Percentiles rank a stretch among this genome's conserved stretches.
Evolutionary conservation across 2,329 filamentous ascomycete species (phyloP).

Genomic region (Diplodia mutila): DNA sequence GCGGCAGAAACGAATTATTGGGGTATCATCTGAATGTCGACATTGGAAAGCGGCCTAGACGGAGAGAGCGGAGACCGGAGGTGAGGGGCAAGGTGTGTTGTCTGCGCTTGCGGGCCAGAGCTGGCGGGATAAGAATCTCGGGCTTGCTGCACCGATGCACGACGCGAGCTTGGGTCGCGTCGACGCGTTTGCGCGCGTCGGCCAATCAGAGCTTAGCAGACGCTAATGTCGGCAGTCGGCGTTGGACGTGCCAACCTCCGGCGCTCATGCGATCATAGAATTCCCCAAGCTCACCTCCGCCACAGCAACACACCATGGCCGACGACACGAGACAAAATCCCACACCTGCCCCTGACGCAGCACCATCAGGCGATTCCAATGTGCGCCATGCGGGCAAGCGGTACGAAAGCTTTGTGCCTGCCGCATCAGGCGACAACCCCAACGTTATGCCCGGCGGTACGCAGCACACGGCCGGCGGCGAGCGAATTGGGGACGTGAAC

Average conservation of each 20-base stretch:
- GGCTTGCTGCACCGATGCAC: conserved; percentile 3
- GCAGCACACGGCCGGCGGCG: conserved; percentile 64
- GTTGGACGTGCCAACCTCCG: neutral
- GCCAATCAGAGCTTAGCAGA: conserved; percentile 20
- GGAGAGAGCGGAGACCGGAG: neutral
- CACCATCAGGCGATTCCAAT: conserved; percentile 6
- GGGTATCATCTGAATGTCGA: conserved; percentile 38
- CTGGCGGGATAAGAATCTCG: conserved; percentile 16
- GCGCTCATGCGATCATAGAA: conserved; percentile 27
- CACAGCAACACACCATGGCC: conserved; percentile 43
- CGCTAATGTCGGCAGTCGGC: conserved; percentile 18
- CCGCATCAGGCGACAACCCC: conserved; percentile 47
- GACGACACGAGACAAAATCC: conserved; percentile 48
- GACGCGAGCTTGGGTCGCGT: conserved; percentile 21
- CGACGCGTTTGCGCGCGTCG: conserved; percentile 21
- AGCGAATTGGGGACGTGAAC: conserved; percentile 43
- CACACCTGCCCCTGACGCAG: neutral
- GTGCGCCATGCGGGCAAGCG: neutral
- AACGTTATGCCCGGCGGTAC: conserved; percentile 61
- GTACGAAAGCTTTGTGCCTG: conserved; percentile 12
- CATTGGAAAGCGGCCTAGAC: neutral
- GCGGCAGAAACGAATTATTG: conserved; percentile 22
- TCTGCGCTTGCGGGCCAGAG: conserved; percentile 4
- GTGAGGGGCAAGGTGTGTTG: neutral
- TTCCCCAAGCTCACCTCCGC: conserved; percentile 26